These are phyloP conservation scores for Scutellaria minor DNA, from an alignment of 257 asterid species.

Conservation along the genomic window DNA sequence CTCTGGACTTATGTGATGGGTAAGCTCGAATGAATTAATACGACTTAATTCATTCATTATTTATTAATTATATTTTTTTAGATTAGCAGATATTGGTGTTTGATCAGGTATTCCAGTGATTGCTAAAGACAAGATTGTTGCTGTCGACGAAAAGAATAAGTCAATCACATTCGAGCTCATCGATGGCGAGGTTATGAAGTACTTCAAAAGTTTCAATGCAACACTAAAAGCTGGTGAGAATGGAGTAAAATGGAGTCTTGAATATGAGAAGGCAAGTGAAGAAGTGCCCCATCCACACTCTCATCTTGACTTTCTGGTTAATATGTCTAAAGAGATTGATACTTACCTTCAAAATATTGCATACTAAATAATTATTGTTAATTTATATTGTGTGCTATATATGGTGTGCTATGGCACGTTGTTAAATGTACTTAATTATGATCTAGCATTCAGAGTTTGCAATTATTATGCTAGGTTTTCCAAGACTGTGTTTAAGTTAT, in stretches of 20 bases:
- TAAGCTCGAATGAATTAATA: neutral
- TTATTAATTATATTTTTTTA: neutral
- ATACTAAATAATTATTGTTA: too few species aligned
- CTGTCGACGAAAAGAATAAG: slow-evolving; percentile 49
- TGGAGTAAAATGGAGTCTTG: slow-evolving; percentile 54
- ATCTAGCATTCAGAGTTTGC: too few species aligned
- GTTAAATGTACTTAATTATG: too few species aligned
- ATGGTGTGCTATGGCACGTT: too few species aligned
- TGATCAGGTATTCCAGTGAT: slow-evolving; percentile 42
- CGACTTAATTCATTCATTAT: too few species aligned
- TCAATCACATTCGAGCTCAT: slow-evolving; percentile 52
- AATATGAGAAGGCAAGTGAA: slow-evolving; percentile 58
- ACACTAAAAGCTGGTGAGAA: slow-evolving; percentile 45
- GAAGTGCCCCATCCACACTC: slow-evolving; percentile 52
- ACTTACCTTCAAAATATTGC: slow-evolving; percentile 46
- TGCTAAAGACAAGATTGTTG: slow-evolving; percentile 60
- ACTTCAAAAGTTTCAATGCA: slow-evolving; percentile 56
- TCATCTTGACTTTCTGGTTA: slow-evolving; percentile 51
- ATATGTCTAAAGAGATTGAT: slow-evolving; percentile 51
- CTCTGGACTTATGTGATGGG: slow-evolving; percentile 61
- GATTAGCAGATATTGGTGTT: neutral
- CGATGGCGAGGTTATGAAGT: slow-evolving; percentile 60
- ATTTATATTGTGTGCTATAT: too few species aligned
- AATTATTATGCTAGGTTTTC: too few species aligned
- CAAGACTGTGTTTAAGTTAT: too few species aligned